Evolutionary conservation across 108 stramenopile genomes (phyloP).

Genomic region (Cylindrotheca closterium): DNA sequence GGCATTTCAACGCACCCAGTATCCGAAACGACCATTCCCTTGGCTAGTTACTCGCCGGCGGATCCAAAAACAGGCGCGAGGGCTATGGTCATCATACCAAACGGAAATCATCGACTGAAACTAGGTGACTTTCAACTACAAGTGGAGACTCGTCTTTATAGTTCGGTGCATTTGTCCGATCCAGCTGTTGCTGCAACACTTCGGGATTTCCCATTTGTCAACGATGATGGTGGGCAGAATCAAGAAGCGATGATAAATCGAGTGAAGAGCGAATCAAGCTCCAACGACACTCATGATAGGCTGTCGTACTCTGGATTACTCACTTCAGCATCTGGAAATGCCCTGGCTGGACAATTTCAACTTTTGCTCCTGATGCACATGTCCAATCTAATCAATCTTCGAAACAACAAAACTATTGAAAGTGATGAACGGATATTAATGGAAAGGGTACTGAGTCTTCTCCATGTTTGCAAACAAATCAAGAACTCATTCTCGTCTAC

Average conservation of each 20-base stretch:
- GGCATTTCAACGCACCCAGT: conserved; percentile 21
- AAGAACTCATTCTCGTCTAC: conserved; percentile 15
- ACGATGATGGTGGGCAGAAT: conserved; percentile 5
- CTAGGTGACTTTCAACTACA: conserved; percentile 76
- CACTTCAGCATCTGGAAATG: conserved; percentile 29
- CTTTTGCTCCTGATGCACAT: conserved; percentile 43
- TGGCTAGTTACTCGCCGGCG: conserved; percentile 58
- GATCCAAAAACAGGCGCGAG: conserved; percentile 49
- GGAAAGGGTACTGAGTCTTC: conserved; percentile 39
- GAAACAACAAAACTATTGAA: neutral
- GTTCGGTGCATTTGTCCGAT: conserved; percentile 70
- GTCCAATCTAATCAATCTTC: conserved; percentile 29
- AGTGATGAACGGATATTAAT: conserved; percentile 25
- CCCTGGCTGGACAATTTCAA: conserved; percentile 39
- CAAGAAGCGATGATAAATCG: conserved; percentile 10
- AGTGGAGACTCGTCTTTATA: conserved; percentile 69
- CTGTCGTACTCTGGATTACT: conserved; percentile 22
- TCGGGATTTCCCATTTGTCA: conserved; percentile 56
- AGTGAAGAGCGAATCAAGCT: neutral
- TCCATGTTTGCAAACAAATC: conserved; percentile 33
- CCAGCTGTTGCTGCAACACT: conserved; percentile 64
- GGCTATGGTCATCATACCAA: conserved; percentile 79
- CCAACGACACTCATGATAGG: neutral
- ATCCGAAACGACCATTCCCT: conserved; percentile 65
- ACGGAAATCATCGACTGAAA: conserved; percentile 77